Base-by-base conservation (phyloP, 768 basidiomycete genomes). In the Vishniacozyma victoriae region DNA sequence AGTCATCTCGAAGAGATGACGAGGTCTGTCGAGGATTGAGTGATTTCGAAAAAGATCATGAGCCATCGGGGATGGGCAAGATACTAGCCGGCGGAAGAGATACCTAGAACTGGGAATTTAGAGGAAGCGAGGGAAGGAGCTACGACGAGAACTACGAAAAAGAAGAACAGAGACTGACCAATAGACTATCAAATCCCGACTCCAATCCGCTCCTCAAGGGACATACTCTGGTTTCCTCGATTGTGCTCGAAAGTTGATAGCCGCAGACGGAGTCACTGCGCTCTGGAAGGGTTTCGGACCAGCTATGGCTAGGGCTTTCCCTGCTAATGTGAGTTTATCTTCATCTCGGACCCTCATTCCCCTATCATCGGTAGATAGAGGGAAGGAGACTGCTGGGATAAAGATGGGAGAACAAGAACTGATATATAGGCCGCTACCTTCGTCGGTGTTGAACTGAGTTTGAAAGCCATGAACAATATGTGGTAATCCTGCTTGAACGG, bases 251-350 rank as follows among this genome's bases (percentile, higher is more conserved):
- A 95, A 97, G 75, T 87, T 90, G 7, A 86, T 97, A 57, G 86
- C 87, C 5, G 79, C 77, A 42, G 91, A 95, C 71, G 95, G 95
- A 35, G 77, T 87, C 15, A 67, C 57, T 11, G 92, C 93, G 1
- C 76, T 99, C 9, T 99, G 91, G 89, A 97, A 86, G 73, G 95
- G 95, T 9, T 88, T 99, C 68, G 92, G 88, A 38, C 95, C 93
- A 14, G 95, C 95, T 15, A 96, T 97, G 93, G 67, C 53, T 4
- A 55, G 91, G 81, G 92, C 92, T 35, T 93, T 95, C 82, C 92
- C 92, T 12, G 92, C 92, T 22, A 97, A 97, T 72, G 92, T 92
- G 53, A 91, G 92, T 35, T 85, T 7, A 12, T 7, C 6, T 9
- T 12, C 15, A 7, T 35, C 13, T 35, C 23, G 9, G 24, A 5